Evolutionary conservation across 495 filamentous ascomycete species (phyloP).

Genomic region (Trichoderma asperelloides): DNA sequence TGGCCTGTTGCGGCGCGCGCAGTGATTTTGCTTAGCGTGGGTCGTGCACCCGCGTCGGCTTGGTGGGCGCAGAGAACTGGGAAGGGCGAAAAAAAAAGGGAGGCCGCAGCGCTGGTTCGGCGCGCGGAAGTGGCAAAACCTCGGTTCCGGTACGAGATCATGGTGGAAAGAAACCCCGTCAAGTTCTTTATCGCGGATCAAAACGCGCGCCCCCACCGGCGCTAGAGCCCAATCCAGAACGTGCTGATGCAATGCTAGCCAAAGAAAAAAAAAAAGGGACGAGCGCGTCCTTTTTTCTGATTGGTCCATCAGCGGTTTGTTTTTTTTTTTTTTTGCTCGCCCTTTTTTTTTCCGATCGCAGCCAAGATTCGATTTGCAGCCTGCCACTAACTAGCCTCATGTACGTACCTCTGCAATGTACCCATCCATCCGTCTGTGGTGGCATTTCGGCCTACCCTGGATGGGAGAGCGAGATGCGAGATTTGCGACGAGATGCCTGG

Average conservation of each 20-base stretch:
- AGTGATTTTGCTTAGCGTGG: not conserved
- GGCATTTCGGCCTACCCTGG: not conserved
- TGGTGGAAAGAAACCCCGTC: not conserved
- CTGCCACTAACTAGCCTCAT: not conserved
- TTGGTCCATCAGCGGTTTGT: not conserved
- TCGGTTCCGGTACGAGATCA: not conserved
- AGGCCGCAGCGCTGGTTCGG: not conserved
- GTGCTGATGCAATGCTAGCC: not conserved
- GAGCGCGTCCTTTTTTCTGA: constrained; percentile 5
- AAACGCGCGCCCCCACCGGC: not conserved
- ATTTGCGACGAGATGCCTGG: not conserved
- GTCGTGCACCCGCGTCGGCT: too few species aligned
- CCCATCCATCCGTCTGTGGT: not conserved
- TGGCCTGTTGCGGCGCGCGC: not conserved
- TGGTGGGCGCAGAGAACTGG: too few species aligned
- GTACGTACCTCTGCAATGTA: not conserved
- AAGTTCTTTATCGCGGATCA: too few species aligned
- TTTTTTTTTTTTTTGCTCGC: not conserved
- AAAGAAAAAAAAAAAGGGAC: not conserved
- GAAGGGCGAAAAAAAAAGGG: not conserved
- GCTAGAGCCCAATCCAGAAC: not conserved
- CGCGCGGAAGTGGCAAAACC: not conserved
- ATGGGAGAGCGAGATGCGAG: not conserved
- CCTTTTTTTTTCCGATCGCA: not conserved
- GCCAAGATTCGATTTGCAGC: not conserved